Conservation (phyloP, 257 asterid species). For the Capsicum chinense region DNA sequence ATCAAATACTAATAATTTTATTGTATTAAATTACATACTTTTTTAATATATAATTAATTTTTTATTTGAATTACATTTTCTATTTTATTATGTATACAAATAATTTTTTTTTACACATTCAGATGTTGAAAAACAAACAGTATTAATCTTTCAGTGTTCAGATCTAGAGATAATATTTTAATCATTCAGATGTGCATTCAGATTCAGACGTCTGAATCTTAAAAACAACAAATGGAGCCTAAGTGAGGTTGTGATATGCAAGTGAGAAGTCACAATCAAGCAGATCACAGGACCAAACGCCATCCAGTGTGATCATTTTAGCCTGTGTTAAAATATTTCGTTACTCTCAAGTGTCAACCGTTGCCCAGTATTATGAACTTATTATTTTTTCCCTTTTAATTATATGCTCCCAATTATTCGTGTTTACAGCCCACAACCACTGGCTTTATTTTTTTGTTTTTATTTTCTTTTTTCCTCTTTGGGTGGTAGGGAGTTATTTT, state of each 20-base stretch:
- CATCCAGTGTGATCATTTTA: neutral
- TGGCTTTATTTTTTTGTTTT: neutral
- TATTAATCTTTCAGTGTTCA: too few species aligned
- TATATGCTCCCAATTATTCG: slow-evolving; percentile 6
- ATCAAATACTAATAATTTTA: too few species aligned
- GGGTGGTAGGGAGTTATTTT: slow-evolving; percentile 10
- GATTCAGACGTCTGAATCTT: too few species aligned
- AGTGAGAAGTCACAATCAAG: slow-evolving; percentile 16
- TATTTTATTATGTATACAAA: too few species aligned
- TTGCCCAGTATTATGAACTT: neutral
- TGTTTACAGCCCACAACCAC: slow-evolving; percentile 23
- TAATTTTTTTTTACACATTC: too few species aligned
- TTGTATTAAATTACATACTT: too few species aligned
- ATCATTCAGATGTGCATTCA: too few species aligned
- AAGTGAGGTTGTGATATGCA: slow-evolving; percentile 11
- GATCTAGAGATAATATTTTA: too few species aligned
- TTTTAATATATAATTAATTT: too few species aligned
- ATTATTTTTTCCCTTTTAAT: neutral
- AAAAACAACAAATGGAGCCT: too few species aligned
- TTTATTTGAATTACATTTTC: too few species aligned
- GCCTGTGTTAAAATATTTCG: neutral
- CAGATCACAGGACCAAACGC: neutral
- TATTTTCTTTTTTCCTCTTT: neutral
- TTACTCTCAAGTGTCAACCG: neutral
- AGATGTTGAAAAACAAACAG: too few species aligned